Evolutionary conservation across 176 grass and related monocot species (phyloP), one percentile per base, ranked within the genome.

Genomic region (Eragrostis curvula): DNA sequence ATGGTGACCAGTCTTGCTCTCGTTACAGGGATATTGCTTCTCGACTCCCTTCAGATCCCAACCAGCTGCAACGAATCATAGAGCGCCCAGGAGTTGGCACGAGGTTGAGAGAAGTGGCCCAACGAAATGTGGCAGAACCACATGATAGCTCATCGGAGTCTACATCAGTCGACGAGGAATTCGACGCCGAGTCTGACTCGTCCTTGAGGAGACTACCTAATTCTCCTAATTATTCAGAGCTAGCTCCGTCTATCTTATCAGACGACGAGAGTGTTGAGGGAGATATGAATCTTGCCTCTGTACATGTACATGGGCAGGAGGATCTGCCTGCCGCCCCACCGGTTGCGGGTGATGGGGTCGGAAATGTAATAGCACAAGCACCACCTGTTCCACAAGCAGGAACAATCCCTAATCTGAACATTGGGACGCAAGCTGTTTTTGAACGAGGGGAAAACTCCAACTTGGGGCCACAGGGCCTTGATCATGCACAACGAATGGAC

Each of bases 391-490:
- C 12, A 0, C 47, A 73, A 0, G 17, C 16, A n/a, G 71, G 15
- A n/a, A 0, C 10, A 2, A 28, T 11, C 13, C 8, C 10, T 7
- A 20, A 18, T 14, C 9, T 20, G 5, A 21, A 23, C 1, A 3
- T 0, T 8, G 41, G 27, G 46, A 0, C 16, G 2, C 29, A 7
- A 8, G 13, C 2, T 2, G 0, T 6, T 20, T 15, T 1, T 6
- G 58, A 12, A 16, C 10, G 8, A 63, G 57, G 55, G 44, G 43
- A 62, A 28, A 63, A 12, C 17, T 45, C 24, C 18, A 40, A 20
- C 36, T 1, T 4, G 7, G 28, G 6, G 1, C 1, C 5, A 8
- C 28, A 15, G 4, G 28, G 61, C 0, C 61, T 32, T 8, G 25
- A 63, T 13, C 16, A 36, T 39, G 15, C 30, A 9, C 36, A 15